phyloP scores from a whole-genome alignment of 1,284 basidiomycete genomes.

The Takashimella koratensis region DNA sequence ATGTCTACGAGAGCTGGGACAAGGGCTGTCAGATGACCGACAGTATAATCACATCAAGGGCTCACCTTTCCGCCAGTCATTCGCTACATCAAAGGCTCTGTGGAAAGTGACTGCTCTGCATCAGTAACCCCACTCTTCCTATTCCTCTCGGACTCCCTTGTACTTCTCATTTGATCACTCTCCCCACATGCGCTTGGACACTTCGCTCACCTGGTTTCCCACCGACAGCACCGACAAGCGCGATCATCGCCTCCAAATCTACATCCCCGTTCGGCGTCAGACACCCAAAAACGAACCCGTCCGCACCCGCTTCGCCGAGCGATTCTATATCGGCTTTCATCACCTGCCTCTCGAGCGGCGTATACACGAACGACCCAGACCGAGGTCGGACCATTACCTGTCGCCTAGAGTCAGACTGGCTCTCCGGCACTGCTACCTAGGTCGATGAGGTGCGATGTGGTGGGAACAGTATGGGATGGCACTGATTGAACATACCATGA shows the following conservation, averaged over 20 bases:
- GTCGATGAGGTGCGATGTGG: no score
- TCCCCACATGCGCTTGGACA: background rate
- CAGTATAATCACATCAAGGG: background rate
- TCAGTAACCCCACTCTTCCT: background rate
- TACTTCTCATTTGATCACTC: conserved; percentile 21
- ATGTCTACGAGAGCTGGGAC: conserved; percentile 57
- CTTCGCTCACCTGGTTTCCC: conserved; percentile 7
- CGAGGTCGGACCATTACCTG: conserved; percentile 76
- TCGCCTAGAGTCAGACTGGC: no score
- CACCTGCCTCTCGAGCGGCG: conserved; percentile 59
- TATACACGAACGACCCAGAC: conserved; percentile 70
- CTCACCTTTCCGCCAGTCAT: conserved; percentile 47
- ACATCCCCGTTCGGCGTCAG: conserved; percentile 60
- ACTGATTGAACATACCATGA: no score
- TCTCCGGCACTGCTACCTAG: no score
- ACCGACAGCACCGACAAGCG: conserved; percentile 45
- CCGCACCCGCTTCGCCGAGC: conserved; percentile 51
- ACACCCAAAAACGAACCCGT: conserved; percentile 68
- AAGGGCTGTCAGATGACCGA: background rate
- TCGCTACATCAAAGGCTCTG: conserved; percentile 72
- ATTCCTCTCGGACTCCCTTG: background rate
- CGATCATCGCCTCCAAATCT: conserved; percentile 56
- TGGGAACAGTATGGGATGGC: no score
- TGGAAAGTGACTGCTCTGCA: conserved; percentile 67
- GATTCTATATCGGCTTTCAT: conserved; percentile 66